Evolutionary conservation across 768 basidiomycete species (phyloP), one percentile per base, ranked within the genome.

Genomic region (Lyophyllum shimeji): DNA sequence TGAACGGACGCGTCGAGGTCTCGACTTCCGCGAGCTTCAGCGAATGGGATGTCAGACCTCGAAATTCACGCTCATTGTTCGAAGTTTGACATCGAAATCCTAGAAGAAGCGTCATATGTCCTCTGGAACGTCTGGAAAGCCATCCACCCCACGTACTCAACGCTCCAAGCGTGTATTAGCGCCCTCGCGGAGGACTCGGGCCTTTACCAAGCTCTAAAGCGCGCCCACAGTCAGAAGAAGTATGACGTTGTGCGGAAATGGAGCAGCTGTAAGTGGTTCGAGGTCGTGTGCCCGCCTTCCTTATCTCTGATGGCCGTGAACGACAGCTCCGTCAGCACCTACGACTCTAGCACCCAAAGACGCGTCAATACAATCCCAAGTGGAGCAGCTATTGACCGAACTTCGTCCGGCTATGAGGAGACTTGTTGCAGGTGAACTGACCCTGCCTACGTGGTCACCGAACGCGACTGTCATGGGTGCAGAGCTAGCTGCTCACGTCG

Each of bases 111-210:
- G 1, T 73, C 74, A 0, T 69, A 69, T 50, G 59, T 76, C 25
- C 67, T 78, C 17, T 77, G 75, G 74, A 62, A 69, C 52, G 65
- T 78, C 45, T 76, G 75, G 72, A 68, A 63, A 47, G 61, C 65
- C 43, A 63, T 60, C 40, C 59, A 67, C 49, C 60, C 69, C 1
- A 55, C 50, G 39, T 71, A 69, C 51, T 65, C 72, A 17, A 67
- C 67, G 3, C 65, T 75, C 23, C 60, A 66, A 31, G 67, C 71
- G 2, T 78, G 75, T 61, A 68, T 74, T 13, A 53, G 55, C 31
- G 69, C 71, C 4, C 66, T 77, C 20, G 54, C 56, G 4, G 63
- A 63, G 27, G 70, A 76, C 43, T 55, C 66, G 1, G 17, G 23
- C 24, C 64, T 76, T 1, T 73, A 75, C 50, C 53, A 62, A 17